These are phyloP conservation scores for Euphorbia lathyris DNA, from an alignment of 345 rosid genomes.

Conservation along the genomic window DNA sequence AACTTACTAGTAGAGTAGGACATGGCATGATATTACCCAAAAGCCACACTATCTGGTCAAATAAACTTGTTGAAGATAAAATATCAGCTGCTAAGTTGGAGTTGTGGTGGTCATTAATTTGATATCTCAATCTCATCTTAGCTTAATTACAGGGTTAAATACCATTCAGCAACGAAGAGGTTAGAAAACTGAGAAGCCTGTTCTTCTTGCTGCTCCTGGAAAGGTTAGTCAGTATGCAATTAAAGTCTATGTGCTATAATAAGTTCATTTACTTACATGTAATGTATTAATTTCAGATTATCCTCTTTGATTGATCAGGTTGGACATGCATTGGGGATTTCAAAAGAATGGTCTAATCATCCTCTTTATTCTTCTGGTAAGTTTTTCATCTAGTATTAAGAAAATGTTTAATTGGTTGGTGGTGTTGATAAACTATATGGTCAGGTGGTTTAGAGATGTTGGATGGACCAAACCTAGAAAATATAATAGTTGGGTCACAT, in stretches of 20 bases:
- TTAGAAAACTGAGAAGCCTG: constrained; percentile 68
- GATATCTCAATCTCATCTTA: no score
- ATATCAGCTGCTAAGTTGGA: background rate
- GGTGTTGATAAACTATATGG: background rate
- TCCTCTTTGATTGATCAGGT: constrained; percentile 37
- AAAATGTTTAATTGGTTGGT: background rate
- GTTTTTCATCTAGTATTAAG: constrained; percentile 13
- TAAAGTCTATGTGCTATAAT: no score
- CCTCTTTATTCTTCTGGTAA: constrained; percentile 76
- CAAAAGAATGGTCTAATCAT: constrained; percentile 87
- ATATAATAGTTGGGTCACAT: constrained; percentile 69
- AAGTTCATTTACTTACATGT: no score
- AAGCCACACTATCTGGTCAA: no score
- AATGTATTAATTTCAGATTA: no score
- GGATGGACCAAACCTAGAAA: constrained; percentile 78
- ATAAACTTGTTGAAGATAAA: no score
- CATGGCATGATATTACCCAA: no score
- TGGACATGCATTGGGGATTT: constrained; percentile 92
- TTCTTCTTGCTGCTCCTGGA: constrained; percentile 87
- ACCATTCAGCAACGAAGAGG: constrained; percentile 86
- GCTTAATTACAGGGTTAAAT: constrained; percentile 59
- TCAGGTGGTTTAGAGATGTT: constrained; percentile 85
- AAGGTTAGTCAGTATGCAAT: constrained; percentile 58
- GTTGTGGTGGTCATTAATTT: background rate
- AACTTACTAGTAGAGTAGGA: no score